Base-by-base conservation (phyloP, 2,329 filamentous ascomycete genomes). In the Parasarocladium wereldwijsianum region DNA sequence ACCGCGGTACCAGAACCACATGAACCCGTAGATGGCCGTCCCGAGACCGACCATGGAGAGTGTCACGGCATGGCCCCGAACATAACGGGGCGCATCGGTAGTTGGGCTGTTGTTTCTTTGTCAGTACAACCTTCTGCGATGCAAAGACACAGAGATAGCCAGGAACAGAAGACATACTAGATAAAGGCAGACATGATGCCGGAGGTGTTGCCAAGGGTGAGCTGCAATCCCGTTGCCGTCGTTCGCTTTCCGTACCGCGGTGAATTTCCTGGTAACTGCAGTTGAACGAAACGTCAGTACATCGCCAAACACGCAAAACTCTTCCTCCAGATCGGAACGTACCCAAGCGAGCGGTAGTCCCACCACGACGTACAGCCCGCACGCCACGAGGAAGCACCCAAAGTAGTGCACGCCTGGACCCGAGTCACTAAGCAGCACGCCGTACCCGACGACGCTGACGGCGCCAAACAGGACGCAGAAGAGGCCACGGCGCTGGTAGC, bases 201-300 rank as follows among this genome's bases (percentile, higher is more conserved):
- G 8, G 72, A 66, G 11, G 63, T 60, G 38, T 85, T 85, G 3
- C 77, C 78, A 31, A 76, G 64, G 0, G 70, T 80, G 20, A 84
- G 56, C 46, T 84, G 77, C 45, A 84, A 46, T 0, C 76, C 79
- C 2, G 70, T 80, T 0, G 75, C 76, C 0, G 76, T 78, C 0
- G 78, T 78, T 18, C 80, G 61, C 49, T 85, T 86, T 8, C 78
- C 79, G 39, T 84, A 86, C 6, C 80, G 62, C 2, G 81, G 80
- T 11, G 67, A 64, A 35, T 84, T 85, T 12, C 66, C 73, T 1
- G 76, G 66, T 22, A 76, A 41, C 52, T 55, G 18, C n/a, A n/a
- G n/a, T n/a, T n/a, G n/a, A n/a, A n/a, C n/a, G n/a, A n/a, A n/a
- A n/a, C 10, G 9, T 17, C n/a, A 32, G 10, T 6, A 32, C 13